Evolutionary conservation across 148 eudicot genomes (phyloP).

Genomic region (Cornus kousa): DNA sequence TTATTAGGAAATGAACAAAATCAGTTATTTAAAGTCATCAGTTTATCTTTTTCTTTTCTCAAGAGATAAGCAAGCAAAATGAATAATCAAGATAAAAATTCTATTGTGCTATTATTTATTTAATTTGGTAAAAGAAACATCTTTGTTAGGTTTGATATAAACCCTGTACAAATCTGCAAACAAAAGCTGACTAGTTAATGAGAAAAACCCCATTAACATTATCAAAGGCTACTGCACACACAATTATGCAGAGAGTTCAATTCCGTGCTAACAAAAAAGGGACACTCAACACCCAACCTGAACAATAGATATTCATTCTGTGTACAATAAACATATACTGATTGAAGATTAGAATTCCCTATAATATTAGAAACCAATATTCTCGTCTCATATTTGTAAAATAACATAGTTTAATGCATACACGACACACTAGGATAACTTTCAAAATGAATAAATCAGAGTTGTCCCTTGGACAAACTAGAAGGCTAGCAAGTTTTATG

Average conservation of each 20-base stretch:
- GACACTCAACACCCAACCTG: too few relatives aligned
- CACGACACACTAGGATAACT: too few relatives aligned
- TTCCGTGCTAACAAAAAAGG: too few relatives aligned
- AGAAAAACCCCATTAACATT: not conserved
- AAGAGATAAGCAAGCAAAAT: not conserved
- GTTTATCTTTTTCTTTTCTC: not conserved
- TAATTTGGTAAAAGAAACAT: not conserved
- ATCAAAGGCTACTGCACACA: not conserved
- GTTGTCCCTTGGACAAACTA: too few relatives aligned
- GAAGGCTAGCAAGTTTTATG: too few relatives aligned
- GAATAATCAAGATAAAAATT: not conserved
- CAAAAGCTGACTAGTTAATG: not conserved
- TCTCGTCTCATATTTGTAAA: too few relatives aligned
- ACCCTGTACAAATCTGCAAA: not conserved
- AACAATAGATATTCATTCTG: too few relatives aligned
- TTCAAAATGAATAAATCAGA: too few relatives aligned
- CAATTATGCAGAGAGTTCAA: not conserved
- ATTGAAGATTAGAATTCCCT: too few relatives aligned
- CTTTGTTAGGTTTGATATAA: not conserved
- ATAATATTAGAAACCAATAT: too few relatives aligned
- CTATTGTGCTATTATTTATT: not conserved
- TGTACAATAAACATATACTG: too few relatives aligned
- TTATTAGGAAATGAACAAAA: not conserved
- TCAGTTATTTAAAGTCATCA: not conserved
- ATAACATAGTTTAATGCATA: too few relatives aligned